Conservation (phyloP, 768 basidiomycete genomes). For the Lactarius sp. region DNA sequence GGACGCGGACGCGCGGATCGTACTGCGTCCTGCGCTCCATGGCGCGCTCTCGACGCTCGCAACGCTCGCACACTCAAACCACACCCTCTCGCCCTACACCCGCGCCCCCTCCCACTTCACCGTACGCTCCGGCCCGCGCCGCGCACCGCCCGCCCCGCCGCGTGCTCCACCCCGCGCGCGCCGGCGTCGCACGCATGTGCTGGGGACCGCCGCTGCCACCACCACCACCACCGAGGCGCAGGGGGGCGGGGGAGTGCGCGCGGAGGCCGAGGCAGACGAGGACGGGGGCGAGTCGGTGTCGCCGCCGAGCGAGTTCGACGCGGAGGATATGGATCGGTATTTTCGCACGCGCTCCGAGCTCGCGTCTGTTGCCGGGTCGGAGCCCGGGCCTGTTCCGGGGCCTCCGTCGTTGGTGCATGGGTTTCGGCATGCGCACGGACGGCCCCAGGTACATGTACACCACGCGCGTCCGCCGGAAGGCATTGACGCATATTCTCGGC, state of each 20-base stretch:
- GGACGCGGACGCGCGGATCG: conserved; percentile 39
- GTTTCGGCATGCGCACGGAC: background rate
- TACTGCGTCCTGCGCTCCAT: conserved; percentile 60
- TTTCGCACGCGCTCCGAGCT: conserved; percentile 44
- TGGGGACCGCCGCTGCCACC: conserved; percentile 38
- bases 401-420: conserved; percentile 5
- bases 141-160: conserved; percentile 37
- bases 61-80: conserved; percentile 82
- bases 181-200: conserved; percentile 52
- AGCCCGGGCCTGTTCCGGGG: background rate
- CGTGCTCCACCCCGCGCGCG: conserved; percentile 62
- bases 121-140: conserved; percentile 79
- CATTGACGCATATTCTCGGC: conserved; percentile 3
- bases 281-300: conserved; percentile 15
- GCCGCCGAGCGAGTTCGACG: conserved; percentile 56
- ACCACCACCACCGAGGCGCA: conserved; percentile 6
- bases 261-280: background rate
- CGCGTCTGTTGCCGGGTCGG: conserved; percentile 5
- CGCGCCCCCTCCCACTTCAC: conserved; percentile 88
- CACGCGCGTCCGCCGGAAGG: background rate
- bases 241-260: conserved; percentile 19
- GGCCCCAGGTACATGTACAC: background rate
- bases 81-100: conserved; percentile 92
- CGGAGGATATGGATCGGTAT: conserved; percentile 69
- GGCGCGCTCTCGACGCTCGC: conserved; percentile 81